These are phyloP conservation scores for Quercus parvula DNA, from an alignment of 306 rosid species.

Conservation along the genomic window DNA sequence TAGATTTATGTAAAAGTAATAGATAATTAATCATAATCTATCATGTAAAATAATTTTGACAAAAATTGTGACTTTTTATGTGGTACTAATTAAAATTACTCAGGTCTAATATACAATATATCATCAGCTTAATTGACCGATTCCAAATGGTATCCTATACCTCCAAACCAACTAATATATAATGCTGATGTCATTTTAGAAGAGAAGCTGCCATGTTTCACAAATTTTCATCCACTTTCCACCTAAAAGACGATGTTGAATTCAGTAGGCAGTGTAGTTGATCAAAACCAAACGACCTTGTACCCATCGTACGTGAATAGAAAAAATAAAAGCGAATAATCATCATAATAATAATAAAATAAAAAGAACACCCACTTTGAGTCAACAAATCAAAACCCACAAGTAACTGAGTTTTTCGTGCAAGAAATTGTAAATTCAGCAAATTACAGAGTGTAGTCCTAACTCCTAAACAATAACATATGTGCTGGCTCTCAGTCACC, in stretches of 20 bases:
- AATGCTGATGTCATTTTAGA: not conserved
- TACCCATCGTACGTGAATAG: not conserved
- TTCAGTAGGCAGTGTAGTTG: conserved; percentile 15
- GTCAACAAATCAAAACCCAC: not conserved
- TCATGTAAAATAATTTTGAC: fast-evolving
- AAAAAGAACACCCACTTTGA: not conserved
- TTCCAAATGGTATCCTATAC: not conserved
- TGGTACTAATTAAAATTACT: no score
- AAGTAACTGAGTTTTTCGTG: not conserved
- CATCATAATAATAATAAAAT: not conserved
- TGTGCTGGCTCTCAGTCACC: not conserved
- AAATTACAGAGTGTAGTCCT: not conserved
- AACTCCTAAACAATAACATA: not conserved
- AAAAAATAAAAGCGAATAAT: no score
- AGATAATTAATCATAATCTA: fast-evolving
- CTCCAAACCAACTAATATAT: not conserved
- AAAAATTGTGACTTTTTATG: no score
- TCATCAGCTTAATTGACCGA: not conserved
- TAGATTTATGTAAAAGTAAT: fast-evolving
- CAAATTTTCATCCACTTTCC: not conserved
- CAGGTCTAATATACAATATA: no score
- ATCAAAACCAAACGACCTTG: conserved; percentile 22
- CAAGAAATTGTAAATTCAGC: not conserved
- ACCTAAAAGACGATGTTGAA: not conserved
- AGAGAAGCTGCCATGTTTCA: not conserved